Conservation (phyloP, 2,329 filamentous ascomycete genomes). For the Colletotrichum plurivorum region DNA sequence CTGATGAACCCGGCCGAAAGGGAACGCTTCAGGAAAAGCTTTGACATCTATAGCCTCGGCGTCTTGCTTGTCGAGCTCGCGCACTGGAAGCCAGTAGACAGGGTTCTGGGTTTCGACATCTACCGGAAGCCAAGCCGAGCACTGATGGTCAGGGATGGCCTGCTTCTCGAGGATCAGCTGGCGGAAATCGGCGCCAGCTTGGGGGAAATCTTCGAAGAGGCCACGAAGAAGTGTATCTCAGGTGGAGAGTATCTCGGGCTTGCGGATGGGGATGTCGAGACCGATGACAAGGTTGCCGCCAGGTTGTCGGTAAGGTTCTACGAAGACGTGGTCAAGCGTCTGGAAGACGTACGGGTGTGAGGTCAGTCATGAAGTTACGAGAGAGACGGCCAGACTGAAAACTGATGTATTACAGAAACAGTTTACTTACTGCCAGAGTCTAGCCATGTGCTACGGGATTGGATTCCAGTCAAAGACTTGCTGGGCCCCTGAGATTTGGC, state of each 20-base stretch:
- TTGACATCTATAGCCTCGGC: conserved; percentile 68
- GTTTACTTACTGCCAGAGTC: too few species aligned
- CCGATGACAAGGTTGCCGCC: conserved; percentile 55
- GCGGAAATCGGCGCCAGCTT: conserved; percentile 54
- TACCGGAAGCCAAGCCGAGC: conserved; percentile 54
- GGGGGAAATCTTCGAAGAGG: conserved; percentile 57
- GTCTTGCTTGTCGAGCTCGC: conserved; percentile 67
- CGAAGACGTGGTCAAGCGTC: conserved; percentile 60
- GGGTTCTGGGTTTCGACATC: conserved; percentile 57
- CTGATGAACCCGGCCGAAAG: conserved; percentile 50
- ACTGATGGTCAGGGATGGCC: conserved; percentile 50
- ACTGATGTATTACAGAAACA: too few species aligned
- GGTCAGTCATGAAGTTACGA: neutral
- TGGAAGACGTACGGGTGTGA: conserved; percentile 55
- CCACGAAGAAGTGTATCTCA: conserved; percentile 53
- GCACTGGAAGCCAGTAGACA: conserved; percentile 64
- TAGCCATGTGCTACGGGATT: too few species aligned
- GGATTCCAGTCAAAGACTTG: too few species aligned
- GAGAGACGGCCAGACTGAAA: too few species aligned
- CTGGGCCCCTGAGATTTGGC: too few species aligned
- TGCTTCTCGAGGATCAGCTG: conserved; percentile 49
- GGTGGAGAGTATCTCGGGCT: conserved; percentile 56
- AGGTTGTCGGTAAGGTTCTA: conserved; percentile 57
- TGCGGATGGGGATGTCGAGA: conserved; percentile 56
- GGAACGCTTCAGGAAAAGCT: conserved; percentile 61